phyloP scores from a whole-genome alignment of 2,329 filamentous ascomycete species.

The Fusarium veterinarium region DNA sequence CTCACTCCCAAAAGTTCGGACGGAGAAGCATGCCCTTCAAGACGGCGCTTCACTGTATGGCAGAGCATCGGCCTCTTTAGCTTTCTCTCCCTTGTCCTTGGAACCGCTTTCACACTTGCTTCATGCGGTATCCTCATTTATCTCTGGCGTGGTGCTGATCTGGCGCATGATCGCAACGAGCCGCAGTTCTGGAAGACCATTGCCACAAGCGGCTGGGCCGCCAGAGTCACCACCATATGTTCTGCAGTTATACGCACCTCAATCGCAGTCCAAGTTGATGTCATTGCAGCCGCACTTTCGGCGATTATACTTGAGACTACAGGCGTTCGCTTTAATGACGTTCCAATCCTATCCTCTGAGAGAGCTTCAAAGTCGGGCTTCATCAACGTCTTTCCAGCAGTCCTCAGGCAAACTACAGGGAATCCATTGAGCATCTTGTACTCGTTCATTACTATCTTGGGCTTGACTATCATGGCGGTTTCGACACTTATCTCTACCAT shows the following conservation, averaged over 20 bases:
- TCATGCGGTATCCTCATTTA: not conserved
- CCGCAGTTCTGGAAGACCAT: not conserved
- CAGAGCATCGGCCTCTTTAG: not conserved
- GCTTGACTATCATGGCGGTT: not conserved
- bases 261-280: not conserved
- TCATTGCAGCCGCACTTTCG: not conserved
- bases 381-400: not conserved
- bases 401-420: not conserved
- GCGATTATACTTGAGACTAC: conserved; percentile 9
- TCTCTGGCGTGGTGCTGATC: not conserved
- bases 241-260: conserved; percentile 3
- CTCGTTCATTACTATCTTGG: not conserved
- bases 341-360: not conserved
- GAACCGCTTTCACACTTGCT: not conserved
- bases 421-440: not conserved
- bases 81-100: not conserved
- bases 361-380: not conserved
- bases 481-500: conserved; percentile 21
- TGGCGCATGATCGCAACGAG: not conserved
- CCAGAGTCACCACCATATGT: conserved; percentile 8
- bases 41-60: not conserved
- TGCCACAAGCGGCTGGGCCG: not conserved
- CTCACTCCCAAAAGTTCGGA: not conserved
- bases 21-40: not conserved
- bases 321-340: not conserved